Percentiles rank a stretch among this genome's conserved stretches.
These are phyloP conservation scores for Lepiota venenata DNA, from an alignment of 768 basidiomycete genomes.

Conservation along the genomic window DNA sequence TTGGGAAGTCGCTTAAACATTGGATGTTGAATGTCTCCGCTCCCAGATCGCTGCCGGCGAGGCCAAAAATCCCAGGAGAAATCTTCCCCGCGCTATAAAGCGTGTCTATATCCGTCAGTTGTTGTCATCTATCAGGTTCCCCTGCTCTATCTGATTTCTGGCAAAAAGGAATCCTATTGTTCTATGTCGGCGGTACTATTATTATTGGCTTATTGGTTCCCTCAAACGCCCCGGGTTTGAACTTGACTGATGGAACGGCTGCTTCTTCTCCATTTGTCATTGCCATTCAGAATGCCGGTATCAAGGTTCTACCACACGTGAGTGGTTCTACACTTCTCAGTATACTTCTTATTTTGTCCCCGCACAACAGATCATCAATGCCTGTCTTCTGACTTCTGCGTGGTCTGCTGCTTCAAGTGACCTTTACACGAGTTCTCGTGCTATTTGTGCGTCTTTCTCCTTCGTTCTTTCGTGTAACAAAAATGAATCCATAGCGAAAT, in stretches of 20 bases:
- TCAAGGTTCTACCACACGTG: constrained; percentile 78
- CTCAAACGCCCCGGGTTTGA: constrained; percentile 55
- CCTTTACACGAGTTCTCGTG: constrained; percentile 85
- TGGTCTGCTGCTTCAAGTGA: constrained; percentile 93
- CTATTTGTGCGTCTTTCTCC: constrained; percentile 57
- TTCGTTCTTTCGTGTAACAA: not conserved
- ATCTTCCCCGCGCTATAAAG: constrained; percentile 60
- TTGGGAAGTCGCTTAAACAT: not conserved
- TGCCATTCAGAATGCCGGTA: constrained; percentile 84
- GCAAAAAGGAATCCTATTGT: constrained; percentile 77
- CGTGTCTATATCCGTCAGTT: constrained; percentile 65
- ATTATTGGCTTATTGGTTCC: constrained; percentile 85
- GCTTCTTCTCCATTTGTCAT: constrained; percentile 89
- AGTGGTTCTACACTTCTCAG: constrained; percentile 18
- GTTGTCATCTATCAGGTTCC: not conserved
- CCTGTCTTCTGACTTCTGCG: constrained; percentile 81
- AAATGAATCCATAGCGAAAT: constrained; percentile 3
- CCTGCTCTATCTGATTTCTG: not conserved
- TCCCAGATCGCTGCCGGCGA: constrained; percentile 82
- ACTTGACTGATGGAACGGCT: constrained; percentile 53
- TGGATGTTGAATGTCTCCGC: constrained; percentile 7
- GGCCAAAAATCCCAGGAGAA: constrained; percentile 80
- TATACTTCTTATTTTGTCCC: not conserved
- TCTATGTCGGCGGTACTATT: constrained; percentile 65
- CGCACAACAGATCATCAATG: constrained; percentile 64